Evolutionary conservation across 1,139 yeast species (phyloP).

Genomic region (Kluyveromyces marxianus): DNA sequence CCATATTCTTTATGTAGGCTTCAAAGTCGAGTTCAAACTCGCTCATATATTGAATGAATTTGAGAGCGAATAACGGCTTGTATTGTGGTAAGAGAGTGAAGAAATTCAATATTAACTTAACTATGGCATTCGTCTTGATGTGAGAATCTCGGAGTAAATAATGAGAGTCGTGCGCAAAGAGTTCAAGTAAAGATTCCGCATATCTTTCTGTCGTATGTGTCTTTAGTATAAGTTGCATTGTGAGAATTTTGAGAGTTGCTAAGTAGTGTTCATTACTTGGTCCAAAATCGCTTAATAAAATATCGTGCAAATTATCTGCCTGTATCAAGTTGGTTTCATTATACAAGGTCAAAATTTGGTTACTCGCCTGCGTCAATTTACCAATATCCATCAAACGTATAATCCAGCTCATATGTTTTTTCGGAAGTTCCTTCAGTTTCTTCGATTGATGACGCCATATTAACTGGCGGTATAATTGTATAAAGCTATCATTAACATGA

Average conservation of each 20-base stretch:
- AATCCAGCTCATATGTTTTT: slow-evolving; percentile 21
- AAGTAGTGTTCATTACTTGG: slow-evolving; percentile 19
- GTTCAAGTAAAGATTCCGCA: slow-evolving; percentile 12
- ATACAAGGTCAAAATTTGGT: slow-evolving; percentile 18
- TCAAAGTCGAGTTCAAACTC: slow-evolving; percentile 19
- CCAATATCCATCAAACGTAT: slow-evolving; percentile 18
- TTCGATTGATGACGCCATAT: slow-evolving; percentile 15
- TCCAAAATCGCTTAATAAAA: slow-evolving; percentile 23
- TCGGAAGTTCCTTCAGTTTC: slow-evolving; percentile 13
- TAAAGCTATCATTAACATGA: slow-evolving; percentile 10
- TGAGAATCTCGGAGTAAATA: slow-evolving; percentile 18
- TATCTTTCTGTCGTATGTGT: slow-evolving; percentile 11
- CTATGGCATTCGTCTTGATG: slow-evolving; percentile 17
- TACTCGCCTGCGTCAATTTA: slow-evolving; percentile 9
- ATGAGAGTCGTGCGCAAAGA: slow-evolving; percentile 24
- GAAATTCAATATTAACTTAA: slow-evolving; percentile 25
- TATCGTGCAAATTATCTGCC: slow-evolving; percentile 14
- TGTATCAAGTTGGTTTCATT: slow-evolving; percentile 19
- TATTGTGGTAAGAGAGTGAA: slow-evolving; percentile 17
- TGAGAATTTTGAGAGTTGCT: slow-evolving; percentile 23
- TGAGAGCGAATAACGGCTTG: slow-evolving; percentile 25
- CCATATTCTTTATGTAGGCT: slow-evolving; percentile 23
- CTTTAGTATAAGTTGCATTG: slow-evolving; percentile 24
- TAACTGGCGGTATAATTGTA: slow-evolving; percentile 11
- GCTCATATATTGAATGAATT: slow-evolving; percentile 25